Conservation (phyloP, 2,329 filamentous ascomycete species). For the Ophiostoma sp. region DNA sequence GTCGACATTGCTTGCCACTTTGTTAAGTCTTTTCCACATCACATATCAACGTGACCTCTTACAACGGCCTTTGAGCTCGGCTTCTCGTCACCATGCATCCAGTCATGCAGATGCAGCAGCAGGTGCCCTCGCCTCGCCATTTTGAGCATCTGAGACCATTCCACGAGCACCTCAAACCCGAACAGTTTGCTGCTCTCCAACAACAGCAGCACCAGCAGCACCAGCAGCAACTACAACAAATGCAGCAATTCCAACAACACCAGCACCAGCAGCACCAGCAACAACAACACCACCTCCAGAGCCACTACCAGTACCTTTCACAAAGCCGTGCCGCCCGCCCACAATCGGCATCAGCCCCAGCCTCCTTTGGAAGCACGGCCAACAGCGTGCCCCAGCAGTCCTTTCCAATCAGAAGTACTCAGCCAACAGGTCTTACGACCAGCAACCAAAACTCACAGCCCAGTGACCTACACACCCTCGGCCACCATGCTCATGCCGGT, state of each 20-base stretch:
- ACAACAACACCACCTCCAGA: conserved; percentile 20
- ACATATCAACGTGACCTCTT: neutral
- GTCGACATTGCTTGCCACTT: neutral
- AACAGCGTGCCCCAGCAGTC: conserved; percentile 15
- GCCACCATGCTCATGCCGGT: conserved; percentile 26
- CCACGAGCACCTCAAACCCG: conserved; percentile 32
- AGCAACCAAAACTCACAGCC: conserved; percentile 29
- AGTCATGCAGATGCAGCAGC: conserved; percentile 47
- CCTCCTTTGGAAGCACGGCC: neutral
- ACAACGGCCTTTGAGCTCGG: neutral
- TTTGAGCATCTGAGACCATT: conserved; percentile 36
- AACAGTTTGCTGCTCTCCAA: conserved; percentile 30
- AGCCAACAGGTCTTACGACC: conserved; percentile 30
- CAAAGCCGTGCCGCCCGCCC: conserved; percentile 21
- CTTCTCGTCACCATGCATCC: conserved; percentile 37
- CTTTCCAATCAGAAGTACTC: conserved; percentile 38
- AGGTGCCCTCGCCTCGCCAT: conserved; percentile 43
- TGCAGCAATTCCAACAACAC: conserved; percentile 23
- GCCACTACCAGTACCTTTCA: conserved; percentile 22
- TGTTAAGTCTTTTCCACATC: neutral
- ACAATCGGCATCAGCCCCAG: conserved; percentile 13
- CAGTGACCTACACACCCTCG: conserved; percentile 19
- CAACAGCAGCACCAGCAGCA: conserved; percentile 24
- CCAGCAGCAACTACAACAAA: conserved; percentile 24
- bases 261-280: conserved; percentile 26